Evolutionary conservation across 345 rosid genomes (phyloP).

Genomic region (Gossypium anomalum): DNA sequence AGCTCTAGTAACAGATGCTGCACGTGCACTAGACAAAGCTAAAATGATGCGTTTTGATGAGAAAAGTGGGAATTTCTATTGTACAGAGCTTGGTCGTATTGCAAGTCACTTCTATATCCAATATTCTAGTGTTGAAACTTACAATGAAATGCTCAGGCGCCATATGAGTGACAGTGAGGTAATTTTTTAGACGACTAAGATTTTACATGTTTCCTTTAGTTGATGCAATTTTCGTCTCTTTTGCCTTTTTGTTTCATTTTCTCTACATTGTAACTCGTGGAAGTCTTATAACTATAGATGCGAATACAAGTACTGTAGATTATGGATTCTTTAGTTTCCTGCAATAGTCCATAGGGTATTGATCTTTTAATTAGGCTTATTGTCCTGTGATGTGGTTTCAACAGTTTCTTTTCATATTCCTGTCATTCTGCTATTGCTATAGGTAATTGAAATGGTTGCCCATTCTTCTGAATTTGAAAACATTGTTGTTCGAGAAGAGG

Average conservation of each 20-base stretch:
- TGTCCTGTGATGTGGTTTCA: neutral
- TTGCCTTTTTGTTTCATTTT: slow-evolving; percentile 11
- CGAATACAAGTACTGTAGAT: neutral
- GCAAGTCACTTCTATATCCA: slow-evolving; percentile 98
- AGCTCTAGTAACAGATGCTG: slow-evolving; percentile 90
- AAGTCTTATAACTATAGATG: neutral
- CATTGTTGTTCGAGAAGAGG: slow-evolving; percentile 96
- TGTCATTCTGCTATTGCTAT: slow-evolving; percentile 17
- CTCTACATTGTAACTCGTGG: neutral
- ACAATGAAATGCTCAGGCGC: slow-evolving; percentile 85
- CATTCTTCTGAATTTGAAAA: slow-evolving; percentile 94
- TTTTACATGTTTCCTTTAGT: slow-evolving; percentile 15
- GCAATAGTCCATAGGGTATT: neutral
- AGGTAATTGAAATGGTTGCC: slow-evolving; percentile 97
- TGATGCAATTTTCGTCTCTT: neutral
- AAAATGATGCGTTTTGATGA: slow-evolving; percentile 99
- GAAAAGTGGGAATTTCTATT: slow-evolving; percentile 95
- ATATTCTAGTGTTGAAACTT: slow-evolving; percentile 95
- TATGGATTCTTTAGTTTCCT: neutral
- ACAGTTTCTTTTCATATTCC: slow-evolving; percentile 4
- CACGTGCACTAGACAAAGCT: slow-evolving; percentile 93
- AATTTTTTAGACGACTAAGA: slow-evolving; percentile 10
- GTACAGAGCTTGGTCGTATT: slow-evolving; percentile 98
- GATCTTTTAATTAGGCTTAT: neutral
- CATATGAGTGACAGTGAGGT: slow-evolving; percentile 99